Evolutionary conservation across 148 eudicot genomes (phyloP), one percentile per base, ranked within the genome.

Genomic region (Selenicereus undatus): DNA sequence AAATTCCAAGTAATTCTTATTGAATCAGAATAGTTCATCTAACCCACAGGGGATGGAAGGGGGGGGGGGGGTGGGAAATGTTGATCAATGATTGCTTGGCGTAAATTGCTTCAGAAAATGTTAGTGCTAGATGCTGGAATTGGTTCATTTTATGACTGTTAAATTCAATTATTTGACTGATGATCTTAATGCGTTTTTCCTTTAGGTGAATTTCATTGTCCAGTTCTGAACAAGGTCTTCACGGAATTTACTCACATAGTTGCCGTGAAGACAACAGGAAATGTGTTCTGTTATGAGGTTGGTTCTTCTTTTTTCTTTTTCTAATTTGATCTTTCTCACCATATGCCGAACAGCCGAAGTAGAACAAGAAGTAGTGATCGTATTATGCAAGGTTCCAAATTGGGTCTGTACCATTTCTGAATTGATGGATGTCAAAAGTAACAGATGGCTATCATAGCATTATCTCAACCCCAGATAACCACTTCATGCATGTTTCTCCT

Each of bases 221-320:
- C 99, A 17, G 98, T 96, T 26, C 82, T 96, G 88, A 94, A 93
- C 89, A 93, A 96, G 90, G 98, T 92, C 58, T 96, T 93, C 78
- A 96, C 99, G 13, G 99, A 96, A 81, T 96, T 89, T 82, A 96
- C 99, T 9, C 99, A 96, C 87, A 96, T 96, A 70, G 95, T 96
- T 83, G 98, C 99, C n/a, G 90, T 96, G 74, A 96, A 88, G 90
- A 96, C 95, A 45, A 92, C 95, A 27, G 97, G 99, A 84, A 95
- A 95, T 78, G 99, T 96, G 35, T 96, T 93, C 87, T 93, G 98
- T 82, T 90, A 93, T 79, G 99, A 96, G 98, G 99, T 96, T 81
- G 88, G 97, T 92, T 75, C 48, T 45, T 84, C 3, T 82, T 79
- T 50, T 52, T 52, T 26, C 27, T 60, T 71, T 39, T 39, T 39